These are phyloP conservation scores for Sonneratia caseolaris DNA, from an alignment of 345 rosid genomes.

Conservation along the genomic window DNA sequence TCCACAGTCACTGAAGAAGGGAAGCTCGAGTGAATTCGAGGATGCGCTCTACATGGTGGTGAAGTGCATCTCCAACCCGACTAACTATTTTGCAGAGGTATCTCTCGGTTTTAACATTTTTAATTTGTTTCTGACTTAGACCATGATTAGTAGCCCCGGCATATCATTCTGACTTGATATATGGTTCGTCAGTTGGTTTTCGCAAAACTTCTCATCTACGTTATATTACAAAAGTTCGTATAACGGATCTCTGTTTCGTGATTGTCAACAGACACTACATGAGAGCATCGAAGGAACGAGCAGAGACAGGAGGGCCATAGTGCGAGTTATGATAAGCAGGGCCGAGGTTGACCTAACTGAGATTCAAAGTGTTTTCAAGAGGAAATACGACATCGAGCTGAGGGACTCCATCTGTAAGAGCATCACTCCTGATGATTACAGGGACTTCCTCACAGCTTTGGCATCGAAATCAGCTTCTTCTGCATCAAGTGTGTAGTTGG, in stretches of 20 bases:
- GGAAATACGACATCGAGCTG: constrained; percentile 31
- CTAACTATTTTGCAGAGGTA: constrained; percentile 51
- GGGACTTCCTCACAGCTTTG: constrained; percentile 46
- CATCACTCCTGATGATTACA: constrained; percentile 32
- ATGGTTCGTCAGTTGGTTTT: neutral
- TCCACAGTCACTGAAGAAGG: constrained; percentile 32
- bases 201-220: neutral
- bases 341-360: constrained; percentile 46
- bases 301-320: constrained; percentile 19
- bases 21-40: constrained; percentile 26
- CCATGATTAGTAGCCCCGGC: neutral
- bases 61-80: constrained; percentile 39
- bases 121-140: neutral
- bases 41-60: constrained; percentile 34
- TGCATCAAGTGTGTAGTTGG: neutral
- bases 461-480: constrained; percentile 16
- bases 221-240: neutral
- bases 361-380: constrained; percentile 28
- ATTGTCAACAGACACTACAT: constrained; percentile 24
- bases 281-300: constrained; percentile 25
- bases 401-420: constrained; percentile 33
- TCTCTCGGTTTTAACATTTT: neutral
- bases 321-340: constrained; percentile 41
- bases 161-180: neutral
- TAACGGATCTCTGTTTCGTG: neutral